A percentile compares a stretch with the other conserved stretches of the same genome.
Conservation (phyloP, 208 protist genomes). For the Trypanosoma caninum region DNA sequence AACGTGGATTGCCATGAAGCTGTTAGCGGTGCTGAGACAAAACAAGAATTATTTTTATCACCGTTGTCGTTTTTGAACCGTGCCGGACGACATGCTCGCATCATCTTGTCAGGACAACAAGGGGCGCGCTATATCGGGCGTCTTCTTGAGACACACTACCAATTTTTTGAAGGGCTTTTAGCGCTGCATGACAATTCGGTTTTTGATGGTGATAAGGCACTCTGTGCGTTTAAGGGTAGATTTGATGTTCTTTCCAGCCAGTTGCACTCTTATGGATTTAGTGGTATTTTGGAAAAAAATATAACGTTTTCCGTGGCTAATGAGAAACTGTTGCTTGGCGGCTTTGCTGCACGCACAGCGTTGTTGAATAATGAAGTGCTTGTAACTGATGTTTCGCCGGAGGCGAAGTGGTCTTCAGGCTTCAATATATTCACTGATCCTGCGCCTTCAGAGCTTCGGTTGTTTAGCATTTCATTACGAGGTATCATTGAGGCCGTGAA, state of each 20-base stretch:
- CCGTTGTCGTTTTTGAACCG: constrained; percentile 15
- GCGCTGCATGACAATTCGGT: constrained; percentile 19
- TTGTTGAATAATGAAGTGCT: constrained; percentile 39
- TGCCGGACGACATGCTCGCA: constrained; percentile 61
- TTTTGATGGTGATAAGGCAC: constrained; percentile 24
- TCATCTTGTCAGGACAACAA: constrained; percentile 69
- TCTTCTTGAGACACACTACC: constrained; percentile 61
- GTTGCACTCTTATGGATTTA: constrained; percentile 31
- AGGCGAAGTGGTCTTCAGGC: constrained; percentile 40
- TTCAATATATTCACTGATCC: constrained; percentile 93
- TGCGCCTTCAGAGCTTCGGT: constrained; percentile 74
- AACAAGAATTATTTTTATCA: constrained; percentile 9
- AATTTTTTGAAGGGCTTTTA: constrained; percentile 67
- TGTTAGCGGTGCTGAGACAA: constrained; percentile 24
- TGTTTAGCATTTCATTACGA: constrained; percentile 64
- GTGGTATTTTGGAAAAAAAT: constrained; percentile 1
- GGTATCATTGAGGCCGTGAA: constrained; percentile 54
- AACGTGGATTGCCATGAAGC: constrained; percentile 32
- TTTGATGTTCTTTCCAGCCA: constrained; percentile 71
- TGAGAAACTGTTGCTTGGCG: constrained; percentile 72
- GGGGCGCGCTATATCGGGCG: constrained; percentile 58
- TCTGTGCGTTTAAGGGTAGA: constrained; percentile 44
- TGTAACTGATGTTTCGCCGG: constrained; percentile 23
- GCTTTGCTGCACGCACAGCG: constrained; percentile 62
- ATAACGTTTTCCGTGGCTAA: constrained; percentile 18